phyloP scores from a whole-genome alignment of 2,329 filamentous ascomycete genomes.

The Fusarium coicis region DNA sequence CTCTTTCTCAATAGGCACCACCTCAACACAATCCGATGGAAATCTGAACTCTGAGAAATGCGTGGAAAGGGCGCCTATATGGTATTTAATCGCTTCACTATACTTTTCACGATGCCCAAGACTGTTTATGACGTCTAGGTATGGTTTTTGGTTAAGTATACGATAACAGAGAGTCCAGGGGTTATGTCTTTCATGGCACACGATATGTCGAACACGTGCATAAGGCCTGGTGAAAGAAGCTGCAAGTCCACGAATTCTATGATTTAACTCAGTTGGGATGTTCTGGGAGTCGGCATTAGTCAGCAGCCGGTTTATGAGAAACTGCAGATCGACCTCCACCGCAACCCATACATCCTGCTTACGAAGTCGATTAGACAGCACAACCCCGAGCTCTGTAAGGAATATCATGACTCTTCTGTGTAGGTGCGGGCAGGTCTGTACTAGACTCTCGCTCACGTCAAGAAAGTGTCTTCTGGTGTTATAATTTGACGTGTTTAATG shows the following conservation, averaged over 20 bases:
- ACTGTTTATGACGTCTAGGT: rapidly evolving
- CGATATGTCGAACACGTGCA: background rate
- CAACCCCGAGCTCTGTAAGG: rapidly evolving
- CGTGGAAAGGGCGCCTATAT: rapidly evolving
- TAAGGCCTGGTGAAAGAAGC: rapidly evolving
- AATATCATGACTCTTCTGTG: background rate
- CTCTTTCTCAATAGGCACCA: rapidly evolving
- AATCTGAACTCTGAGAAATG: rapidly evolving
- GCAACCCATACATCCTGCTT: rapidly evolving
- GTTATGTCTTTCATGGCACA: rapidly evolving
- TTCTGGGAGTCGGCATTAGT: rapidly evolving
- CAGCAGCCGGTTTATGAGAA: background rate
- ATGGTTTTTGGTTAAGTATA: rapidly evolving
- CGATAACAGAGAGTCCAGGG: rapidly evolving
- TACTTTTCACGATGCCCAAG: rapidly evolving
- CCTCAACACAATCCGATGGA: rapidly evolving
- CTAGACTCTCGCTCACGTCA: rapidly evolving
- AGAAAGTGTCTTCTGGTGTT: background rate
- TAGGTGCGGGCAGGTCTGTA: background rate
- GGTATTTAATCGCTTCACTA: rapidly evolving
- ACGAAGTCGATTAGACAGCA: rapidly evolving
- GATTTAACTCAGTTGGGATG: rapidly evolving
- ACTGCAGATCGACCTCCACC: background rate
- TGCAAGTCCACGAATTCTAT: rapidly evolving
- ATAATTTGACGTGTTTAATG: rapidly evolving